Evolutionary conservation across 2,329 filamentous ascomycete species (phyloP), one percentile per base, ranked within the genome.

Genomic region (Fusarium sp.): DNA sequence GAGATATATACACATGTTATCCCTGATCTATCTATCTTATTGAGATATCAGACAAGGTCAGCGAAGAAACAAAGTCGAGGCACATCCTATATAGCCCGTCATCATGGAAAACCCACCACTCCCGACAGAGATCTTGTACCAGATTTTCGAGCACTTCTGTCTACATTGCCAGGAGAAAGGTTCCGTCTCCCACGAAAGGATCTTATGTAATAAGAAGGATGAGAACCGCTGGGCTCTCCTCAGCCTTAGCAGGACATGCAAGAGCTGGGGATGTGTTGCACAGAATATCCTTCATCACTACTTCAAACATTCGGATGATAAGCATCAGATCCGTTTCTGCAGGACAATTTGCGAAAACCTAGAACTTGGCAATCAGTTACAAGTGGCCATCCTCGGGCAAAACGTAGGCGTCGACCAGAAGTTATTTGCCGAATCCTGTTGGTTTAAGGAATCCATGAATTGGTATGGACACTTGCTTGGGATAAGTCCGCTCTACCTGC

Each of bases 221-320:
- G 4, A 12, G 17, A 15, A 15, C 11, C 54, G 68, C 5, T 20
- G 9, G 3, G 36, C 14, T 10, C 63, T 72, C 30, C 11, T 60
- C 15, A 24, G 8, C 5, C 68, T 72, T 2, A 68, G 28, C 1
- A 20, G 1, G 6, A 57, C 38, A 5, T 57, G 30, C 13, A 47
- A 18, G 22, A 26, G 14, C 11, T 20, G 66, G 17, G 24, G 70
- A 12, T 15, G 4, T 20, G 30, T 48, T 26, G 70, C 70, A 13
- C 68, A 72, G 15, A 22, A 12, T 5, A 30, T 72, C 6, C 68
- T 72, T 11, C 28, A 68, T 44, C 70, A 72, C n/a, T 55, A 50
- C 24, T 68, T 68, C 24, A 69, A 55, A 12, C 54, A 60, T 32
- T 22, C 52, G 22, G 20, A 45, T 2, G 15, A 30, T 20, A 9